Conservation (phyloP, 225 moss, liverwort and hornwort species). For the Neckera pumila region DNA sequence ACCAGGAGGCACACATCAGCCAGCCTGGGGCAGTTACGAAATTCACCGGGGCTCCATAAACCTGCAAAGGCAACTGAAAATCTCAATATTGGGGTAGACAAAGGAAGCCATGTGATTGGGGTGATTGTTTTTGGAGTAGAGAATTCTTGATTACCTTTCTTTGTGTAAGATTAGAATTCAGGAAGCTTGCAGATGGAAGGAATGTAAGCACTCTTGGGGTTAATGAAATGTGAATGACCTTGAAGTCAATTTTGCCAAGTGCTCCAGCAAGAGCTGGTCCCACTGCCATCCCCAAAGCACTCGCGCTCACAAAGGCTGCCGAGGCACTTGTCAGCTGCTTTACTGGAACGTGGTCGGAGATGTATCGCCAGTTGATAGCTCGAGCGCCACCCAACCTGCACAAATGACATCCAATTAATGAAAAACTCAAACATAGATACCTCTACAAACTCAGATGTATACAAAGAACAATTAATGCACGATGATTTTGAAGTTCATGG, state of each 20-base stretch:
- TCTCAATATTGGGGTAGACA: neutral
- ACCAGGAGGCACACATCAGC: conserved; percentile 35
- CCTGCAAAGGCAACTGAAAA: neutral
- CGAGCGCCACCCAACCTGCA: conserved; percentile 90
- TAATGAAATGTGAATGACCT: neutral
- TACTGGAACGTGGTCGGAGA: conserved; percentile 81
- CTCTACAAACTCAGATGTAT: neutral
- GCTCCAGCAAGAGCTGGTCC: conserved; percentile 78
- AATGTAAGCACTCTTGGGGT: neutral
- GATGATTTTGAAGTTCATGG: neutral
- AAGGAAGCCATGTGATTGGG: neutral
- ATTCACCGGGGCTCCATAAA: conserved; percentile 67
- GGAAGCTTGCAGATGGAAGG: neutral
- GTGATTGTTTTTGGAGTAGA: neutral
- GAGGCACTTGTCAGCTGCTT: conserved; percentile 78
- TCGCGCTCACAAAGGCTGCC: conserved; percentile 89
- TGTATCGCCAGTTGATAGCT: conserved; percentile 89
- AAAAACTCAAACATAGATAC: neutral
- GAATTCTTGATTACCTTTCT: neutral
- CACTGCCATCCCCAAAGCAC: conserved; percentile 92
- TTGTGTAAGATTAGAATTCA: neutral
- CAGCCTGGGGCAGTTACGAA: conserved; percentile 89
- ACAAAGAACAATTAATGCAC: neutral
- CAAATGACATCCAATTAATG: neutral
- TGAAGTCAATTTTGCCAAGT: conserved; percentile 21